Percentiles rank a stretch among this genome's conserved stretches.
These are phyloP conservation scores for Umbelopsis sp. DNA, from an alignment of 192 early-diverging fungal species.

Conservation along the genomic window DNA sequence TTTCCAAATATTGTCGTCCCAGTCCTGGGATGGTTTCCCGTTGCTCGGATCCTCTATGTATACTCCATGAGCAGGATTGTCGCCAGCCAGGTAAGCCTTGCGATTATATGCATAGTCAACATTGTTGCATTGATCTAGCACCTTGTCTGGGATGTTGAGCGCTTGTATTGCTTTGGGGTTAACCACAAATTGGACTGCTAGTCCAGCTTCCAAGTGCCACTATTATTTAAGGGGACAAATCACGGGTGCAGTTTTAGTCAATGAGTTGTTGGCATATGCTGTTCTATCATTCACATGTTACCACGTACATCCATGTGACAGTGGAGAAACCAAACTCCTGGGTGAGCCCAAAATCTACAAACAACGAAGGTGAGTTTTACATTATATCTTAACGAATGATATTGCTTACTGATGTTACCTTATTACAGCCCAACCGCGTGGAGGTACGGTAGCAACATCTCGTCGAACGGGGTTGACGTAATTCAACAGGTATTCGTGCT, in stretches of 20 bases:
- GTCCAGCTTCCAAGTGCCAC: slow-evolving; percentile 45
- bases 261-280: neutral
- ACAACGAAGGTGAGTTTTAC: neutral
- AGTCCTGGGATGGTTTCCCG: neutral
- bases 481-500: slow-evolving; percentile 22
- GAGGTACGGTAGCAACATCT: slow-evolving; percentile 64
- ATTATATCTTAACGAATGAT: neutral
- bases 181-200: slow-evolving; percentile 37
- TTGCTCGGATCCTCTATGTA: neutral
- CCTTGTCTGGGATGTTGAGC: neutral
- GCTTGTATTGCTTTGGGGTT: neutral
- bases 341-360: slow-evolving; percentile 11
- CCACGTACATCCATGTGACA: slow-evolving; percentile 23
- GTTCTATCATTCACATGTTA: too few relatives aligned
- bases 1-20: neutral
- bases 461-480: slow-evolving; percentile 49
- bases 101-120: neutral
- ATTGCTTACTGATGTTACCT: neutral
- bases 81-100: neutral
- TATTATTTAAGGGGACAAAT: neutral
- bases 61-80: neutral
- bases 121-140: neutral
- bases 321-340: slow-evolving; percentile 22
- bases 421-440: slow-evolving; percentile 43
- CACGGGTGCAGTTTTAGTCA: neutral